Conservation (phyloP, 139 green algal genomes). For the Diplosphaera chodatii region DNA sequence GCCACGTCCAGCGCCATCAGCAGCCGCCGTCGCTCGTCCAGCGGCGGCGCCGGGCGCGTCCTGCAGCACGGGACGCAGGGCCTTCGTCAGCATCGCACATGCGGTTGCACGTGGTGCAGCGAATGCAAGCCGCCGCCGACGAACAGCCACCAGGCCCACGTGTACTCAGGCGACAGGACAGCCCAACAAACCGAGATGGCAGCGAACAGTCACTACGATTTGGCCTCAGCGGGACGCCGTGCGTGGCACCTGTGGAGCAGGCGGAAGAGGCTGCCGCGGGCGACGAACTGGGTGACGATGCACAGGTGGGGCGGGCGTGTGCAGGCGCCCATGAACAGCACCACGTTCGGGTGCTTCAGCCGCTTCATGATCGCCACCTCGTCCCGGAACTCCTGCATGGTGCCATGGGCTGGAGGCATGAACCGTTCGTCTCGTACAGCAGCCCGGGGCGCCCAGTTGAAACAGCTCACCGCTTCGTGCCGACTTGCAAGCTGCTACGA, state of each 20-base stretch:
- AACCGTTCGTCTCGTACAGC: too few species aligned
- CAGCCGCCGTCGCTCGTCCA: slow-evolving; percentile 58
- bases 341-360: slow-evolving; percentile 62
- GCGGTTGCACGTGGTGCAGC: too few species aligned
- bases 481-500: too few species aligned
- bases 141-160: too few species aligned
- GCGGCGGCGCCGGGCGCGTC: slow-evolving; percentile 1
- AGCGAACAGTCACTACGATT: too few species aligned
- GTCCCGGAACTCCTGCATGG: slow-evolving; percentile 33
- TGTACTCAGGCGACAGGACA: too few species aligned
- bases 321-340: slow-evolving; percentile 64
- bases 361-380: slow-evolving; percentile 63
- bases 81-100: too few species aligned
- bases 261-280: slow-evolving; percentile 54
- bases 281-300: slow-evolving; percentile 74
- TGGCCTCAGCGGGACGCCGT: too few species aligned
- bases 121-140: too few species aligned
- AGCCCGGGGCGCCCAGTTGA: too few species aligned
- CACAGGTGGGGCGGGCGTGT: slow-evolving; percentile 51
- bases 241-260: slow-evolving; percentile 53
- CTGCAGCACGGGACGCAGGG: neutral
- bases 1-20: slow-evolving; percentile 80
- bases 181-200: too few species aligned
- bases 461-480: too few species aligned
- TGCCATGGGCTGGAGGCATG: neutral